Evolutionary conservation across 805 yeast genomes (phyloP).

Genomic region (Huiozyma naganishii): DNA sequence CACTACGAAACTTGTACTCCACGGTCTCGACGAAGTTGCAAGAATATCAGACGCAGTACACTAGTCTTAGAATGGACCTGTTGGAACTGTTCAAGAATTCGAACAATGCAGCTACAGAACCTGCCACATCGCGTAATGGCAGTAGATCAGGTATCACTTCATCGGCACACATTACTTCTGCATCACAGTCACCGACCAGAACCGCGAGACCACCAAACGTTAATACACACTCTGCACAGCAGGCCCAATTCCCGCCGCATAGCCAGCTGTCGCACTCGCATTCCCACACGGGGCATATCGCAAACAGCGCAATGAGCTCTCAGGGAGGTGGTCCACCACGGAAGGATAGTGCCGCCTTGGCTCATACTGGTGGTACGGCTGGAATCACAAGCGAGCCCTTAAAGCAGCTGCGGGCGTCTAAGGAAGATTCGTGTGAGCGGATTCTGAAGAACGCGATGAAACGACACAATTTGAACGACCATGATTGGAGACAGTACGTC

Average conservation of each 20-base stretch:
- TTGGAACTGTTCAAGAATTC: constrained; percentile 20
- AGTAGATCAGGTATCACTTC: too few relatives aligned
- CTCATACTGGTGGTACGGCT: background rate
- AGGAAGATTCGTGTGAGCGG: constrained; percentile 85
- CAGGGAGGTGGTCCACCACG: background rate
- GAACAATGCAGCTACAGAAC: background rate
- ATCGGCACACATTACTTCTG: too few relatives aligned
- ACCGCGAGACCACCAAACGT: background rate
- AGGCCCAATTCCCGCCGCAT: background rate
- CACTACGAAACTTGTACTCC: constrained; percentile 17
- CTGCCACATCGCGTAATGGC: background rate
- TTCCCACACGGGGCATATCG: background rate
- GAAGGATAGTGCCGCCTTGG: background rate
- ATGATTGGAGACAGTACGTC: constrained; percentile 83
- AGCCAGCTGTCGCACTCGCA: background rate
- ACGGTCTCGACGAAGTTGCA: constrained; percentile 19
- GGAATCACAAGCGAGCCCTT: constrained; percentile 47
- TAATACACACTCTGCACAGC: background rate
- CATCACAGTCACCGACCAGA: background rate
- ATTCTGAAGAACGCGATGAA: constrained; percentile 82
- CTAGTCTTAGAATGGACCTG: constrained; percentile 21
- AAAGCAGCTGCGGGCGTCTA: constrained; percentile 72
- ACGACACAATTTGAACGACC: constrained; percentile 64
- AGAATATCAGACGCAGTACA: constrained; percentile 25
- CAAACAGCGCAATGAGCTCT: background rate